Conservation (phyloP, 495 filamentous ascomycete species). For the Friedmanniomyces endolithicus region DNA sequence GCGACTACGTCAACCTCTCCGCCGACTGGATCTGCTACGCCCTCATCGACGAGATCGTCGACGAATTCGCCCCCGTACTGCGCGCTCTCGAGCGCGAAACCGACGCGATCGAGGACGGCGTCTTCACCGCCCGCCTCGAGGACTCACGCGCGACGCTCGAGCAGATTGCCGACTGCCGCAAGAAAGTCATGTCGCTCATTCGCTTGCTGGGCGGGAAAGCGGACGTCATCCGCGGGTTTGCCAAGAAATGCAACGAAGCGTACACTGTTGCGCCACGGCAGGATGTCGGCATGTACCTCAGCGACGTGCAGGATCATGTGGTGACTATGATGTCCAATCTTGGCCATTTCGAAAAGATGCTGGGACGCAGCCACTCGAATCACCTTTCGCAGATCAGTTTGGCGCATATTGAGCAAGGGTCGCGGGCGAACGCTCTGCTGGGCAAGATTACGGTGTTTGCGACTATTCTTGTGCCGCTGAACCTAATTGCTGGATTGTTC, state of each 20-base stretch:
- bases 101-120: slow-evolving; percentile 85
- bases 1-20: slow-evolving; percentile 83
- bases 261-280: slow-evolving; percentile 87
- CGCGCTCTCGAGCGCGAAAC: slow-evolving; percentile 74
- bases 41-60: slow-evolving; percentile 96
- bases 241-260: slow-evolving; percentile 94
- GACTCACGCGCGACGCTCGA: slow-evolving; percentile 78
- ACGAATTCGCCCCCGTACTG: slow-evolving; percentile 84
- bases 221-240: slow-evolving; percentile 92
- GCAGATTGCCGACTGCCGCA: slow-evolving; percentile 77
- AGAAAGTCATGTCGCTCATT: slow-evolving; percentile 88
- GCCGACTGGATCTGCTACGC: slow-evolving; percentile 99
- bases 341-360: slow-evolving; percentile 92
- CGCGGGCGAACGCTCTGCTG: slow-evolving; percentile 68
- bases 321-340: slow-evolving; percentile 98
- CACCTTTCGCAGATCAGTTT: slow-evolving; percentile 92
- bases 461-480: slow-evolving; percentile 91
- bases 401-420: slow-evolving; percentile 71
- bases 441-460: slow-evolving; percentile 93
- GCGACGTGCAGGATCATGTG: slow-evolving; percentile 97
- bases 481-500: slow-evolving; percentile 87
- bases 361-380: slow-evolving; percentile 88
- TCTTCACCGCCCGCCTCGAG: slow-evolving; percentile 78
- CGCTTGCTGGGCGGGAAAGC: slow-evolving; percentile 90
- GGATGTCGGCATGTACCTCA: slow-evolving; percentile 90